Conservation (phyloP, 2,329 filamentous ascomycete genomes). For the Penicillium concentricum region DNA sequence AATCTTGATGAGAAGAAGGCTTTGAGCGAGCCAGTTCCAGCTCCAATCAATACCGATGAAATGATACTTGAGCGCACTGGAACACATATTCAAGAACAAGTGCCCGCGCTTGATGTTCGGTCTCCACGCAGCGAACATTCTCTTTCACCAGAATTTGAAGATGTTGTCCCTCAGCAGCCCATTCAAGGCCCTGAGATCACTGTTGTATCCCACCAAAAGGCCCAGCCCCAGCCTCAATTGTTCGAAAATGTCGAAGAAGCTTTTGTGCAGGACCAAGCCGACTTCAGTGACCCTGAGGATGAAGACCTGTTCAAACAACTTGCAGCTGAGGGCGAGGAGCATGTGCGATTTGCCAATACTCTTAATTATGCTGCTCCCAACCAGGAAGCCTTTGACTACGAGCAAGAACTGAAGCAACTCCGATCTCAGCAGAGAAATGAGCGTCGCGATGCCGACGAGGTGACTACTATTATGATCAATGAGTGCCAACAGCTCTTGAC, state of each 20-base stretch:
- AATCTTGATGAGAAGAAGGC: not conserved
- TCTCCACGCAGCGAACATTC: slow-evolving; percentile 33
- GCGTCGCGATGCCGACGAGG: slow-evolving; percentile 90
- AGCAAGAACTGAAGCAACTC: slow-evolving; percentile 80
- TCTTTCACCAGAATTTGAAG: slow-evolving; percentile 52
- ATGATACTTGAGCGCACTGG: not conserved
- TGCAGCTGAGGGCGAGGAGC: slow-evolving; percentile 87
- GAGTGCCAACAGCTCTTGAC: slow-evolving; percentile 90
- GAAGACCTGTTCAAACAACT: slow-evolving; percentile 84
- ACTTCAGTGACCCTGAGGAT: slow-evolving; percentile 84
- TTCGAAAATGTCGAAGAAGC: slow-evolving; percentile 22
- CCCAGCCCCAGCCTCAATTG: slow-evolving; percentile 4
- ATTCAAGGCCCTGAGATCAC: slow-evolving; percentile 11
- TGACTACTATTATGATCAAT: slow-evolving; percentile 91
- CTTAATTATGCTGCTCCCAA: slow-evolving; percentile 72
- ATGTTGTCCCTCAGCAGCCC: slow-evolving; percentile 40
- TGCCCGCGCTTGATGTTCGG: not conserved
- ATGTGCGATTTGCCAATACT: slow-evolving; percentile 85
- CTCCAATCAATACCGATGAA: not conserved
- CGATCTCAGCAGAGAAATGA: slow-evolving; percentile 96
- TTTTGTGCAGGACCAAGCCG: slow-evolving; percentile 52
- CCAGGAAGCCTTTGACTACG: slow-evolving; percentile 76
- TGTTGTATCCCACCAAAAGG: slow-evolving; percentile 25
- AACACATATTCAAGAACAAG: not conserved
- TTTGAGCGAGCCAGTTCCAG: not conserved